Percentiles rank a stretch among this genome's conserved stretches.
Conservation (phyloP, 1,284 basidiomycete genomes). For the Apiotrichum mycotoxinovorans region DNA sequence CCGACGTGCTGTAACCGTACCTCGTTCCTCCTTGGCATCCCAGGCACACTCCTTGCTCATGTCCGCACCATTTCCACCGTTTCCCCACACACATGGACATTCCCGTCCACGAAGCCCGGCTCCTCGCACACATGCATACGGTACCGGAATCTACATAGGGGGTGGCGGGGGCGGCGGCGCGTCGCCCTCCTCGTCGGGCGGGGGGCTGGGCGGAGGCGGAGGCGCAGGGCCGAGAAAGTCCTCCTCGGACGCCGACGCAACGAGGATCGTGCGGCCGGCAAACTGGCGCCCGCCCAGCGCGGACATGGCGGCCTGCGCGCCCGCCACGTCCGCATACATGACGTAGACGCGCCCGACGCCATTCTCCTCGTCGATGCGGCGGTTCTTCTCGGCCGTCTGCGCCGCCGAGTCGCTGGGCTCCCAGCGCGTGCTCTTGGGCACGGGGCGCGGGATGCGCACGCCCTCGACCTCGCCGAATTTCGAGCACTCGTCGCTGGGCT, state of each 20-base stretch:
- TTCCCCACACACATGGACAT: too few species aligned
- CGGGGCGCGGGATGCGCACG: conserved; percentile 80
- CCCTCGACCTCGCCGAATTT: conserved; percentile 80
- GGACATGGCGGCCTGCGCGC: conserved; percentile 69
- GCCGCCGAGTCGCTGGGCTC: conserved; percentile 61
- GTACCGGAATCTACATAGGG: neutral
- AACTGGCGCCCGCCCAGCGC: conserved; percentile 86
- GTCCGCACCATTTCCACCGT: too few species aligned
- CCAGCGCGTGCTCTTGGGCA: conserved; percentile 73
- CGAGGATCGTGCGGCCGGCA: conserved; percentile 76
- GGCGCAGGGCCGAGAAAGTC: conserved; percentile 48
- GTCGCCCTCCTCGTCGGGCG: conserved; percentile 17
- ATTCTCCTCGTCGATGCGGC: conserved; percentile 71
- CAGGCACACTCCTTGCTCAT: too few species aligned
- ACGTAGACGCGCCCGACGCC: conserved; percentile 94
- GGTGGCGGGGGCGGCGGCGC: conserved; percentile 19
- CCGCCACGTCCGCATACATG: conserved; percentile 63
- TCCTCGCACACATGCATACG: neutral
- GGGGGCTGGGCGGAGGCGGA: conserved; percentile 36
- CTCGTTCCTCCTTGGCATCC: too few species aligned
- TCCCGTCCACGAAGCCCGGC: too few species aligned
- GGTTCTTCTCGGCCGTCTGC: conserved; percentile 51
- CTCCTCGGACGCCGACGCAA: conserved; percentile 50
- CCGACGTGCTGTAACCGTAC: too few species aligned
- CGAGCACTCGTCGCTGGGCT: conserved; percentile 58